Percentiles rank a stretch among this genome's conserved stretches.
These are phyloP conservation scores for Diaporthe vexans DNA, from an alignment of 2,329 filamentous ascomycete genomes.

Conservation along the genomic window DNA sequence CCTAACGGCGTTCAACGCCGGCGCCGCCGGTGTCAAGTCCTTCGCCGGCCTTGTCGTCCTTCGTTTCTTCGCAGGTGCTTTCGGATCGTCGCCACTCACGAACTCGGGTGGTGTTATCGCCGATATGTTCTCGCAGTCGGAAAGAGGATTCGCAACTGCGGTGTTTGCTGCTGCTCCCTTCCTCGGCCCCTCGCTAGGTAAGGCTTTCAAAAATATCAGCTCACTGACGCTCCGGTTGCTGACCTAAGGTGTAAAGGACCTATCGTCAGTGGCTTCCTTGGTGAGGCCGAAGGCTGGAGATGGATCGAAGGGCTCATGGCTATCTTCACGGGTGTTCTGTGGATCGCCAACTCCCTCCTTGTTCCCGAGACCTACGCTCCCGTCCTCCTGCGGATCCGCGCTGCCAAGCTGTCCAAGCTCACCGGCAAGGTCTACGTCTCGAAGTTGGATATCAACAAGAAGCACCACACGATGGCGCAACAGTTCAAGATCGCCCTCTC, in stretches of 20 bases:
- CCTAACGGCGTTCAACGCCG: slow-evolving; percentile 73
- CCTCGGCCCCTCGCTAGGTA: slow-evolving; percentile 69
- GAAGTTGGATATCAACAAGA: slow-evolving; percentile 58
- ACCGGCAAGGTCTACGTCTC: slow-evolving; percentile 71
- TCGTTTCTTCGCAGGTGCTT: slow-evolving; percentile 74
- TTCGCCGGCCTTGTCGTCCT: slow-evolving; percentile 72
- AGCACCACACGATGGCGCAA: slow-evolving; percentile 58
- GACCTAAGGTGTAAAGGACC: slow-evolving; percentile 57
- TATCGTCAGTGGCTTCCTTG: slow-evolving; percentile 76
- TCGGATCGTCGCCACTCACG: slow-evolving; percentile 73
- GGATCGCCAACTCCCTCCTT: slow-evolving; percentile 64
- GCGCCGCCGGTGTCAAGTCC: slow-evolving; percentile 68
- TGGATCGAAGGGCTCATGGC: slow-evolving; percentile 78
- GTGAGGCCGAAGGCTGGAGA: slow-evolving; percentile 74
- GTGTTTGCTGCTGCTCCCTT: slow-evolving; percentile 77
- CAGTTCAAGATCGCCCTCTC: slow-evolving; percentile 71
- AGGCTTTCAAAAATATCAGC: neutral
- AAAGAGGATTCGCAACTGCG: slow-evolving; percentile 71
- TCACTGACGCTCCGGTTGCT: neutral
- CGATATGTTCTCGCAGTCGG: slow-evolving; percentile 68
- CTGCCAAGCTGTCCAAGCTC: slow-evolving; percentile 62
- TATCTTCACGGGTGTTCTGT: slow-evolving; percentile 73
- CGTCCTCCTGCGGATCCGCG: slow-evolving; percentile 68
- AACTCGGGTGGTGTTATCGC: slow-evolving; percentile 74
- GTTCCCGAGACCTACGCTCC: slow-evolving; percentile 75